Base-by-base conservation (phyloP, 176 grass and related monocot genomes). In the Bonia amplexicaulis region DNA sequence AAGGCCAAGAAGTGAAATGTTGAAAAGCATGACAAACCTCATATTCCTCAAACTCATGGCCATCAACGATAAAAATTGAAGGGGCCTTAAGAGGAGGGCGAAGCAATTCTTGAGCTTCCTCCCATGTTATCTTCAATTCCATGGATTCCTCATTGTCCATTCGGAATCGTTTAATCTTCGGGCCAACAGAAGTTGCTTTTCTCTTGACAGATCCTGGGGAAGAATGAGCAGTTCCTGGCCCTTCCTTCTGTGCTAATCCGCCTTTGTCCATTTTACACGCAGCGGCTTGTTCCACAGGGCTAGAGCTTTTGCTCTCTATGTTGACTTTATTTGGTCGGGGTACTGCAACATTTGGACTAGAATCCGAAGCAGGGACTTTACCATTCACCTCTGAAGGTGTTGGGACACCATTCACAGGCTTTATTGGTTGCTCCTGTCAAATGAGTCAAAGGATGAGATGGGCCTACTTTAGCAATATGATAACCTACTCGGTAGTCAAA, bases 121-220 rank as follows among this genome's bases (percentile, higher is more conserved):
- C 97, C 97, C 97, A 99, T 55, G 93, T 96, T 85, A 99, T 74
- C 84, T 94, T 99, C 86, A 99, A 88, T 69, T 99, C 97, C 86
- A 99, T 94, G 53, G 97, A 99, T 54, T 99, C 97, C 81, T 99
- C 97, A 29, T 80, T 99, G 71, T 99, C 97, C 23, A 99, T 99
- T 61, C 88, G 81, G 74, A 96, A 61, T 59, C 97, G 87, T 83
- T 99, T 99, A 89, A 90, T 90, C 82, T 99, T 99, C 13, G 82
- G 80, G 73, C 88, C 90, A 76, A 94, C 81, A 71, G 79, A 91
- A 85, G 86, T 86, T 71, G 86, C 79, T 90, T 96, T 99, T 72
- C 90, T 96, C 89, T 96, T 99, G 44, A 69, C 77, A 85, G 89
- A 57, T 29, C 81, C 86, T 41, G 85, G 86, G 72, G 91, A 88